Conservation (phyloP, 2,329 filamentous ascomycete genomes). For the Botrytis aclada region DNA sequence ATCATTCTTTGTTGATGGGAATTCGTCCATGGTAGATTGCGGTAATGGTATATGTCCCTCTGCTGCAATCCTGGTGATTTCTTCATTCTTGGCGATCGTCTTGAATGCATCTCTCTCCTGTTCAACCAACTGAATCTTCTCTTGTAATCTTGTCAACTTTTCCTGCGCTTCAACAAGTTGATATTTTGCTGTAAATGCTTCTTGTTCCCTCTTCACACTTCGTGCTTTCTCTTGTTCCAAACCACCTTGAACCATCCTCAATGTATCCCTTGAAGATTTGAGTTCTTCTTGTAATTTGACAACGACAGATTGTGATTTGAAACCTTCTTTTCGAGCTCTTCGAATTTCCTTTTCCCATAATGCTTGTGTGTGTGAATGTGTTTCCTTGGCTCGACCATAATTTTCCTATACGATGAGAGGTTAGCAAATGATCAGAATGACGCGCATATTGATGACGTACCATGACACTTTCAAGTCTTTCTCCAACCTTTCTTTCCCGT, state of each 20-base stretch:
- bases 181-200: constrained; percentile 66
- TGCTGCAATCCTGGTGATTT: constrained; percentile 68
- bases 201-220: constrained; percentile 60
- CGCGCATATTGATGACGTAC: constrained; percentile 46
- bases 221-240: constrained; percentile 63
- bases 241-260: constrained; percentile 55
- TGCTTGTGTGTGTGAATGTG: constrained; percentile 61
- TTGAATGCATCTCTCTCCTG: constrained; percentile 74
- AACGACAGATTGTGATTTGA: constrained; percentile 67
- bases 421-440: constrained; percentile 22
- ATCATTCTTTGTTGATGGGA: constrained; percentile 58
- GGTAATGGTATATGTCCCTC: constrained; percentile 65
- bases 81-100: constrained; percentile 68
- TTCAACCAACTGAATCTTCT: constrained; percentile 63
- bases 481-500: constrained; percentile 62
- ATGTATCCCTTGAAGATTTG: constrained; percentile 53
- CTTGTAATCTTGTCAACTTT: constrained; percentile 61
- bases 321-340: constrained; percentile 66
- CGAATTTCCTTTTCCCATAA: constrained; percentile 74
- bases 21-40: constrained; percentile 52
- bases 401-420: constrained; percentile 53
- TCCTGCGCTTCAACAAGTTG: constrained; percentile 63
- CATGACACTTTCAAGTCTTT: constrained; percentile 67
- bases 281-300: constrained; percentile 73
- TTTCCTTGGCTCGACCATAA: constrained; percentile 67